A percentile compares a stretch with the other conserved stretches of the same genome.
phyloP scores from a whole-genome alignment of 441 rosid species.

The Erodium chrysanthum region DNA sequence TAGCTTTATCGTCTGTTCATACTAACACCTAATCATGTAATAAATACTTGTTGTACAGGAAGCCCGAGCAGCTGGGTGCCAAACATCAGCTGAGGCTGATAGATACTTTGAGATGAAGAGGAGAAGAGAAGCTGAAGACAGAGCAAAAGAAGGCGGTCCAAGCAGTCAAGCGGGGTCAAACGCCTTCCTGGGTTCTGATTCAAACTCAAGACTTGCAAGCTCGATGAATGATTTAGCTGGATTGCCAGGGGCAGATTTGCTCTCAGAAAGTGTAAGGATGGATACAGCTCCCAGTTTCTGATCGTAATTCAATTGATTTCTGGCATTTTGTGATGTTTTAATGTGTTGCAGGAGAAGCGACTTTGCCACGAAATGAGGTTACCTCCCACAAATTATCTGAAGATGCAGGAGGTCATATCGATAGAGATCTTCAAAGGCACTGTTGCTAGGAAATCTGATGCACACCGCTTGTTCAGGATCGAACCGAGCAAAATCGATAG shows the following conservation, averaged over 20 bases:
- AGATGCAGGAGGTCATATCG: constrained; percentile 73
- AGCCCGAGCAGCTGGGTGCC: constrained; percentile 84
- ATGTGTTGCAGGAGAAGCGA: constrained; percentile 22
- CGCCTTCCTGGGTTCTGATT: constrained; percentile 31
- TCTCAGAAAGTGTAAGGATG: constrained; percentile 70
- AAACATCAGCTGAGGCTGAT: constrained; percentile 73
- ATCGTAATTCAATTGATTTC: too few species aligned
- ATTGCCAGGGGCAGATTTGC: constrained; percentile 51
- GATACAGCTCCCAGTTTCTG: not conserved
- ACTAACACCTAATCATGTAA: not conserved
- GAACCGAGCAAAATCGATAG: constrained; percentile 70
- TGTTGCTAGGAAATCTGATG: constrained; percentile 62
- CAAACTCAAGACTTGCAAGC: constrained; percentile 35
- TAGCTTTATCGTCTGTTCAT: not conserved
- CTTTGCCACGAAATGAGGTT: constrained; percentile 38
- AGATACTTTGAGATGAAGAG: constrained; percentile 51
- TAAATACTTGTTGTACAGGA: constrained; percentile 37
- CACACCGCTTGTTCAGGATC: constrained; percentile 60
- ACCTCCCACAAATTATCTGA: constrained; percentile 64
- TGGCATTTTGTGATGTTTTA: not conserved
- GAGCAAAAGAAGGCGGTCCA: constrained; percentile 58
- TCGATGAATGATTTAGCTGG: constrained; percentile 50
- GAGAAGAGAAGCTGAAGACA: constrained; percentile 72
- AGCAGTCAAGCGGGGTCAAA: constrained; percentile 35
- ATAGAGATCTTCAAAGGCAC: constrained; percentile 68